These are phyloP conservation scores for Helminthosporium solani DNA, from an alignment of 2,329 filamentous ascomycete species.

Conservation along the genomic window DNA sequence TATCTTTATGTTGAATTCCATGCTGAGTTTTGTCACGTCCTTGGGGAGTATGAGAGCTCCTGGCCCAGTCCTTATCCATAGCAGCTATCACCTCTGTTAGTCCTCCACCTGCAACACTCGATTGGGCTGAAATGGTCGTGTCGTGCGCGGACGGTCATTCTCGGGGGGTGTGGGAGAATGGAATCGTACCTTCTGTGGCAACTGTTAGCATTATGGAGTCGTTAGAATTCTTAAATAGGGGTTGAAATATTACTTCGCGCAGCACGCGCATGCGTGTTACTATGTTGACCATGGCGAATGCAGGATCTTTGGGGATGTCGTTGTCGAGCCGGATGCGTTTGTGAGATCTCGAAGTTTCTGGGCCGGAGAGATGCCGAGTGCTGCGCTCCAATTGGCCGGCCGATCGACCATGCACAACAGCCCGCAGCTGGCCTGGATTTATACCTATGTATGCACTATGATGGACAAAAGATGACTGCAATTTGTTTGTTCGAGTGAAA, in stretches of 20 bases:
- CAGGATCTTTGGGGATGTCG: conserved; percentile 15
- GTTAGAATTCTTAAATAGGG: not conserved
- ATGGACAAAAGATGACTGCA: too few species aligned
- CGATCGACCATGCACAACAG: too few species aligned
- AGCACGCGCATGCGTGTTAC: conserved; percentile 72
- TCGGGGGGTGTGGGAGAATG: conserved; percentile 18
- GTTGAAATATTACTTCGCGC: conserved; percentile 61
- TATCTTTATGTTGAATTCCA: conserved; percentile 66
- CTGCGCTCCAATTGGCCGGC: conserved; percentile 5
- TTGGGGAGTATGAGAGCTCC: conserved; percentile 80
- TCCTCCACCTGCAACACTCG: not conserved
- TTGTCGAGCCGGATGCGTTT: conserved; percentile 22
- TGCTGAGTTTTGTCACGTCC: conserved; percentile 71
- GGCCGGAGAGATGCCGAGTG: conserved; percentile 8
- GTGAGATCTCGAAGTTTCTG: conserved; percentile 23
- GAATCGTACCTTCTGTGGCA: conserved; percentile 34
- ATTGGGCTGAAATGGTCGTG: not conserved
- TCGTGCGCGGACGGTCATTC: not conserved
- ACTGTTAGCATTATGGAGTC: conserved; percentile 22
- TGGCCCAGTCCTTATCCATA: conserved; percentile 74
- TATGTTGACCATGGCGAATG: conserved; percentile 55
- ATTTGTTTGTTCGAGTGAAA: not conserved
- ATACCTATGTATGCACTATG: too few species aligned
- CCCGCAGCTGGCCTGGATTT: too few species aligned
- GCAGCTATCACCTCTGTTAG: conserved; percentile 55